Evolutionary conservation across 345 rosid species (phyloP), one percentile per base, ranked within the genome.

Genomic region (Eucalyptus leucophloia): DNA sequence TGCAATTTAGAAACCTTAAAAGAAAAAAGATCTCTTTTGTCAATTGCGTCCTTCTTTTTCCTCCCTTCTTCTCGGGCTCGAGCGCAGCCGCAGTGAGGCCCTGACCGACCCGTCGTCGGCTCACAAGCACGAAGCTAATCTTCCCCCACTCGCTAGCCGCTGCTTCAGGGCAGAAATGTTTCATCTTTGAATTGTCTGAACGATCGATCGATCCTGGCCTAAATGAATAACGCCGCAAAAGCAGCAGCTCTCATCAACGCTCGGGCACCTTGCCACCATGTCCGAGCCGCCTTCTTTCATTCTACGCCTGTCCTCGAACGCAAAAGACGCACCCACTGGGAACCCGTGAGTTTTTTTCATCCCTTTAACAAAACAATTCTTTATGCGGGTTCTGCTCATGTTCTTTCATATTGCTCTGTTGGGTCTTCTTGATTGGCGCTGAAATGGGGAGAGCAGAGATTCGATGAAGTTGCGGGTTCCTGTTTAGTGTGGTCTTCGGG

Each of bases 301-400:
- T 90, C 91, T 50, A 90, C 89, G 51, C 88, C 91, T 58, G 80
- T 87, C 89, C 85, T 90, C 65, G 91, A 90, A 47, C 91, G 89
- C 42, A 88, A 51, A 65, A 88, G 89, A 67, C 89, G 91, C 85
- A 85, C 72, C 3, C 91, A 65, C 28, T 90, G 91, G 91, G 91
- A 90, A 8, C 67, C 91, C 24, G 91, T 90, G 12, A 60, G 91
- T 65, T n/a, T 4, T 42, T 3, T 17, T 9, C 72, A 10, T 49
- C 2, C 30, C 30, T 56, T 56, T 2, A 10, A 56, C 1, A 56
- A 56, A 24, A 2, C 30, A 2, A 24, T 6, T 40, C 30, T 40
- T 77, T 7, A 6, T 42, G 3, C 16, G 30, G 47, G 42, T 77
- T 37, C 47, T 77, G 85, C 30, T 12, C 85, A 23, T 77, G 1